phyloP scores from a whole-genome alignment of 176 grass and related monocot genomes.

The Phragmites australis region DNA sequence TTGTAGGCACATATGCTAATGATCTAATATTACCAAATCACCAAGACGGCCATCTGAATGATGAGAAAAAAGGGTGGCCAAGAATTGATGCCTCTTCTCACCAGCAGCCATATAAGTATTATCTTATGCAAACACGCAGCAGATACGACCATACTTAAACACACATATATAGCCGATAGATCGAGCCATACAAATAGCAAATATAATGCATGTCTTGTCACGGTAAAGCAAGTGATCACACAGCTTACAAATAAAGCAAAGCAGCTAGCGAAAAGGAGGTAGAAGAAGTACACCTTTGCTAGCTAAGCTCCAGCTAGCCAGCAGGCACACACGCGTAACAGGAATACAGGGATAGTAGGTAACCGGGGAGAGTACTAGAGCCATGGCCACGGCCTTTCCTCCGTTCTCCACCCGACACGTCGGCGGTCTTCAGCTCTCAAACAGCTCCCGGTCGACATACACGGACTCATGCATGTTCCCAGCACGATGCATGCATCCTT shows the following conservation, averaged over 20 bases:
- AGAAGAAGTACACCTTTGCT: slow-evolving; percentile 32
- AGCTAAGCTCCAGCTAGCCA: slow-evolving; percentile 20
- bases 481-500: slow-evolving; percentile 13
- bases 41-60: slow-evolving; percentile 27
- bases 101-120: slow-evolving; percentile 43
- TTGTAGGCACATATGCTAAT: slow-evolving; percentile 41
- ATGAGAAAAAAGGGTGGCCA: slow-evolving; percentile 26
- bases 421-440: slow-evolving; percentile 8
- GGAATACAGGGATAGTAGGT: slow-evolving; percentile 12
- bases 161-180: not conserved
- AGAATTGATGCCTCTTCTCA: slow-evolving; percentile 46
- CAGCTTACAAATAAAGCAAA: not conserved
- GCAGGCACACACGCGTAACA: slow-evolving; percentile 23
- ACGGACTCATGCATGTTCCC: slow-evolving; percentile 7
- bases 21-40: slow-evolving; percentile 46
- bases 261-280: not conserved
- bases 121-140: slow-evolving; percentile 3
- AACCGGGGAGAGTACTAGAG: not conserved
- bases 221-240: not conserved
- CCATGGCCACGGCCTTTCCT: slow-evolving; percentile 20
- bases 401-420: slow-evolving; percentile 24
- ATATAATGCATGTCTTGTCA: slow-evolving; percentile 38
- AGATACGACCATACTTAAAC: slow-evolving; percentile 11
- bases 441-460: slow-evolving; percentile 39
- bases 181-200: slow-evolving; percentile 18